Evolutionary conservation across 2,329 filamentous ascomycete species (phyloP), one percentile per base, ranked within the genome.

Genomic region (Zymoseptoria passerinii): DNA sequence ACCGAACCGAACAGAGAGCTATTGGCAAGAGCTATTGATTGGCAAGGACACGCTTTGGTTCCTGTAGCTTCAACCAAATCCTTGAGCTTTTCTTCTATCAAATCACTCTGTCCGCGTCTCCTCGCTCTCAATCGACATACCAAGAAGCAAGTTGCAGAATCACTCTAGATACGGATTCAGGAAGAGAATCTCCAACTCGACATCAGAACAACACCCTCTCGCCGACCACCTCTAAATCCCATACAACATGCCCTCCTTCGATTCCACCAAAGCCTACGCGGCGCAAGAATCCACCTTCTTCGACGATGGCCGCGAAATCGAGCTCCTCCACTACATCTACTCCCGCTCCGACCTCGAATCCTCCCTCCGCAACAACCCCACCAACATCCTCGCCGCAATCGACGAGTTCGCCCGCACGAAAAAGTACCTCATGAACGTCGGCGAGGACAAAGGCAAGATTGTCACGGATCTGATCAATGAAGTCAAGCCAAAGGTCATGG

Each of bases 361-460:
- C 8, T 51, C 83, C 54, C 79, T 91, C 57, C 79, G 85, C 54
- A 83, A 82, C 19, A 84, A 82, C 19, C 88, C 88, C 0, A 69
- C 79, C 16, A 80, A 79, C 57, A 81, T 92, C 1, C 77, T 92
- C 0, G 77, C 79, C 27, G 83, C 83, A 28, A 90, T 92, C 70
- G 87, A 92, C 67, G 82, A 87, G 55, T 92, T 80, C 71, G 83
- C 77, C 10, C 74, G 81, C 50, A 84, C 81, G 2, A 79, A 82
- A 61, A 88, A 86, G 70, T 88, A 86, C 62, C 80, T 92, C 54
- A 92, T 92, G 86, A 92, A 91, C 63, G 83, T 94, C 1, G 89
- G 89, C 48, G 80, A 85, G 64, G 79, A 84, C 67, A 94, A 94
- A 74, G 88, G 87, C 52, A 80, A 78, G 61, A 86, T 90, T 55